Base-by-base conservation (phyloP, 805 yeast genomes). In the Lipomyces chichibuensis region DNA sequence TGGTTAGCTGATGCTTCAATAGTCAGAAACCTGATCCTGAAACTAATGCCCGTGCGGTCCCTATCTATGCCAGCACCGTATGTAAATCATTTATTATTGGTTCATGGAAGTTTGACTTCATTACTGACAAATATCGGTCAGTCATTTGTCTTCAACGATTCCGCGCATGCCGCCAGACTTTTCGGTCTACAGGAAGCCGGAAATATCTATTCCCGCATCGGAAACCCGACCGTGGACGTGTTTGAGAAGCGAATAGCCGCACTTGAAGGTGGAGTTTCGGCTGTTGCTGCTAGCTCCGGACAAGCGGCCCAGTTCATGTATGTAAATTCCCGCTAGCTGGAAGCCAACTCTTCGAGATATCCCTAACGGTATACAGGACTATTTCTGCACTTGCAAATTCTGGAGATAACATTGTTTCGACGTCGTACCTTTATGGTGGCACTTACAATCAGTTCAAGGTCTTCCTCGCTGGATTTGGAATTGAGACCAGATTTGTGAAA, bases 361-460 rank as follows among this genome's bases (percentile, higher is more conserved):
- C 11, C 7, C 49, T 43, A 43, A 43, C 20, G 9, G 7, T n/a
- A 43, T 3, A 11, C 35, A 67, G 71, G 65, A 61, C 70, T 6
- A 63, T 69, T 39, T 57, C 71, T 8, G 67, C 71, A 3, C 60
- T 69, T 13, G 67, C 71, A 1, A 57, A 89, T 73, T 78, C 86
- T 64, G 98, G 98, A 74, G 97, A 92, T 77, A 95, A 95, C 81
- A 85, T 94, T 72, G 86, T 94, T 64, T 88, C 97, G 37, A 88
- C 97, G 29, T 85, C 96, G 6, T 91, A 77, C 82, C 82, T 94
- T 69, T 94, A 95, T 77, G 99, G 99, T 72, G 99, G 99, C 75
- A 93, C 98, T 66, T 92, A 89, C 82, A 94, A 94, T 78, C 97
- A 94, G 78, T 91, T 94, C 84, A 92, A 92, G 79, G 96, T 92